Evolutionary conservation across 306 rosid species (phyloP), one percentile per base, ranked within the genome.

Genomic region (Vicia faba): DNA sequence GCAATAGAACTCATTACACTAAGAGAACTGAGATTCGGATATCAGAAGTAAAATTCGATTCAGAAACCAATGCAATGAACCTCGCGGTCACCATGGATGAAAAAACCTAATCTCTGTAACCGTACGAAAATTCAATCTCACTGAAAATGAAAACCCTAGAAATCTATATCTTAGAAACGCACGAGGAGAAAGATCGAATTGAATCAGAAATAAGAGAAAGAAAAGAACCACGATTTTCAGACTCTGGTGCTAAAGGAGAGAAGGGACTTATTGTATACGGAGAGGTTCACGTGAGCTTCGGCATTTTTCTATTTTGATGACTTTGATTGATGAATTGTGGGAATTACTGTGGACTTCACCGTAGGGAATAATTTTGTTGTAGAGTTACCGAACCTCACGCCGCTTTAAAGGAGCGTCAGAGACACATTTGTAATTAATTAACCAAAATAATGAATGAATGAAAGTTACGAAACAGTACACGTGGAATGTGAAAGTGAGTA

Each of bases 91-190:
- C 76, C 84, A 54, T 55, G 43, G 60, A 74, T 28, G 13, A 64
- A 29, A 71, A 71, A 65, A 73, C 81, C 73, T 71, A 72, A 39
- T 38, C 28, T 57, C 29, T 60, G 39, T 49, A 39, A 16, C n/a
- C 2, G 72, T 65, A 11, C 43, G 58, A 66, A 54, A 60, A 6
- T 2, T 11, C 65, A 74, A 71, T 63, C 41, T 61, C 72, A 58
- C 68, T 28, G 87, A 71, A 72, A 85, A 83, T 35, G 87, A 71
- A 72, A 85, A 83, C 89, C 95, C 95, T 83, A 88, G 80, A 80
- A 79, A 84, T 79, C 68, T n/a, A n/a, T 70, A 75, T 20, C 78
- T 51, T 7, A 19, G 38, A 78, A 71, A 61, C 79, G 64, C 71
- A 35, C 77, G 68, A 53, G 61, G 66, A 66, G 81, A 69, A 70